A percentile compares a stretch with the other conserved stretches of the same genome.
Evolutionary conservation across 2,329 filamentous ascomycete genomes (phyloP).

Genomic region (Fusarium redolens): DNA sequence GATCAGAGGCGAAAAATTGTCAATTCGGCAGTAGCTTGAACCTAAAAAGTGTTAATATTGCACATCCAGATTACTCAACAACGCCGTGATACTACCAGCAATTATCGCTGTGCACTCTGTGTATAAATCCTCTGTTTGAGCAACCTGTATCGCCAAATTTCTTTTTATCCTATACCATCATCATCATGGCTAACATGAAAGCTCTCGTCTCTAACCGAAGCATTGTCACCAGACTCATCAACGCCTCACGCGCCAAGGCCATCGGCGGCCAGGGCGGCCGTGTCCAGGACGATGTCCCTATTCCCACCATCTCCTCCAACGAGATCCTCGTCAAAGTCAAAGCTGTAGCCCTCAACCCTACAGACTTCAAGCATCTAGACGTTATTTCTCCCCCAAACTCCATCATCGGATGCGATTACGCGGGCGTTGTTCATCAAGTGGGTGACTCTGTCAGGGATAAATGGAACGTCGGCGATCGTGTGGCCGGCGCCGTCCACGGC

Average conservation of each 20-base stretch:
- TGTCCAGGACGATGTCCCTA: not conserved
- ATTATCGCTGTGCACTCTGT: no score
- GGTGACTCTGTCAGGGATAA: not conserved
- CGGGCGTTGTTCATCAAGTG: not conserved
- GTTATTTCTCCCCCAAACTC: not conserved
- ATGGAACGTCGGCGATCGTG: not conserved
- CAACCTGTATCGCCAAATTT: not conserved
- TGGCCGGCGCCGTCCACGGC: not conserved
- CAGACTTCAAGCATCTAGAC: not conserved
- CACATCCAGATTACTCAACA: not conserved
- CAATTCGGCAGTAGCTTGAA: not conserved
- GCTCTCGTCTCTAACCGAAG: not conserved
- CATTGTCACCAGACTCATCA: not conserved
- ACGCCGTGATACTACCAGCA: no score
- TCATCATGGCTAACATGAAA: not conserved
- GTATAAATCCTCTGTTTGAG: not conserved
- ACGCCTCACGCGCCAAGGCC: not conserved
- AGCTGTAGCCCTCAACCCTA: not conserved
- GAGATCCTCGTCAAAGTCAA: not conserved
- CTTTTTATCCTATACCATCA: rapidly evolving
- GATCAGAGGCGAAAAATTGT: not conserved
- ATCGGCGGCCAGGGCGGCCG: not conserved
- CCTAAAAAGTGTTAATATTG: not conserved
- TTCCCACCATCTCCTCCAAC: not conserved
- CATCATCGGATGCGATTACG: not conserved